A percentile compares a stretch with the other conserved stretches of the same genome.
These are phyloP conservation scores for Microbotryum lychnidis-dioicae DNA, from an alignment of 1,284 basidiomycete genomes.

Conservation along the genomic window DNA sequence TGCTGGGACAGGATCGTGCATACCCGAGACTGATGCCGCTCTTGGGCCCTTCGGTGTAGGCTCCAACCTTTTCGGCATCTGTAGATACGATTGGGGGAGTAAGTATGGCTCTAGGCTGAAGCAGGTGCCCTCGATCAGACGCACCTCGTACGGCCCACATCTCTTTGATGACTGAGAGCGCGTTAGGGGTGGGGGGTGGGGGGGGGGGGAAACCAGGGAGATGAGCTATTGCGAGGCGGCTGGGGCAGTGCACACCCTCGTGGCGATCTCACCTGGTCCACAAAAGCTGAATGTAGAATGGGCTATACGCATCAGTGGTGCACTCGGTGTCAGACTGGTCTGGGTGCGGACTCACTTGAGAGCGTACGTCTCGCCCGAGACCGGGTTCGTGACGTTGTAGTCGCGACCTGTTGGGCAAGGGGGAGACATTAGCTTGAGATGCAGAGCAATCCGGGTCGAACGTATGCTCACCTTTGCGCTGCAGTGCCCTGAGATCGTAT, in stretches of 20 bases:
- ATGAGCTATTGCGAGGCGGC: neutral
- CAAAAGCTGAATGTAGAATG: slow-evolving; percentile 15
- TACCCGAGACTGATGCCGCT: slow-evolving; percentile 61
- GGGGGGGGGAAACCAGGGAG: neutral
- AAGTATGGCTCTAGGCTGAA: neutral
- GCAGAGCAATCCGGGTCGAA: no score
- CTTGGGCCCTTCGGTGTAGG: slow-evolving; percentile 53
- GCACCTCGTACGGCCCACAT: slow-evolving; percentile 44
- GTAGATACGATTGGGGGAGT: slow-evolving; percentile 47
- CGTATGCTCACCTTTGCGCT: neutral
- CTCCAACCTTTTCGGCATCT: slow-evolving; percentile 50
- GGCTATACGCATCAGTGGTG: slow-evolving; percentile 17
- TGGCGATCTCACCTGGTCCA: slow-evolving; percentile 1
- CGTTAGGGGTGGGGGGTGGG: slow-evolving; percentile 35
- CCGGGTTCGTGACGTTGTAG: slow-evolving; percentile 1
- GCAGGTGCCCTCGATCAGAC: neutral
- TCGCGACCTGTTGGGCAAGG: neutral
- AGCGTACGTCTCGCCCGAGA: neutral
- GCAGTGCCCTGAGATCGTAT: neutral
- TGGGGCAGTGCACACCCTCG: neutral
- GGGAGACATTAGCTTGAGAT: neutral
- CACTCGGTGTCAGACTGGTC: slow-evolving; percentile 10
- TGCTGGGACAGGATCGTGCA: neutral
- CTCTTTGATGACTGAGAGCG: slow-evolving; percentile 50
- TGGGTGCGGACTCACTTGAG: slow-evolving; percentile 1